Percentiles rank a stretch among this genome's conserved stretches.
phyloP scores from a whole-genome alignment of 2,329 filamentous ascomycete species.

The Fusarium haematococcum region DNA sequence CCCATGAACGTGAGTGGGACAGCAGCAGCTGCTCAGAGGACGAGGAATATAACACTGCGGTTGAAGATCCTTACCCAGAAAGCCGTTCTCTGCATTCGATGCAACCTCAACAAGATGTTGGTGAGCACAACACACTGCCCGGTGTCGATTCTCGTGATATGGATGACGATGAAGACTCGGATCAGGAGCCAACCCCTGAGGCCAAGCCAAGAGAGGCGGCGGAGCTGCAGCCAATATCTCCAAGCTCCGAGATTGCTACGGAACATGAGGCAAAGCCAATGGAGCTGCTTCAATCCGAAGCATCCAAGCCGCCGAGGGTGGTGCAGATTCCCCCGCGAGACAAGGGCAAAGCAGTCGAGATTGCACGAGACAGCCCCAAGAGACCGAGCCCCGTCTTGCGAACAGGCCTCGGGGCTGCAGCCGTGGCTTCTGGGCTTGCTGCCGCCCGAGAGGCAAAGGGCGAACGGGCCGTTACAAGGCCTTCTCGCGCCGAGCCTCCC shows the following conservation, averaged over 20 bases:
- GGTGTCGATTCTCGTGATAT: conserved; percentile 23
- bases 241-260: background rate
- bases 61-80: background rate
- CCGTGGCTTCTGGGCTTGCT: background rate
- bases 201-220: conserved; percentile 13
- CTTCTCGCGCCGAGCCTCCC: conserved; percentile 34
- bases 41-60: background rate
- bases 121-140: conserved; percentile 3
- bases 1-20: background rate
- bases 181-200: background rate
- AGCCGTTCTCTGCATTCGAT: background rate
- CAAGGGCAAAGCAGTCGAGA: conserved; percentile 30
- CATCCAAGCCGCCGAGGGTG: conserved; percentile 19
- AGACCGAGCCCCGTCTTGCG: conserved; percentile 17
- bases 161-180: conserved; percentile 25
- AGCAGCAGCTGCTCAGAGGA: conserved; percentile 10
- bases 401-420: conserved; percentile 1
- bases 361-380: conserved; percentile 18
- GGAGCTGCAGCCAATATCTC: background rate
- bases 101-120: background rate
- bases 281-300: conserved; percentile 12
- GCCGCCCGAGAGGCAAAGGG: conserved; percentile 15
- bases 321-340: conserved; percentile 34
- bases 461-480: conserved; percentile 11
- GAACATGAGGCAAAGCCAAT: conserved; percentile 9